A percentile compares a stretch with the other conserved stretches of the same genome.
Evolutionary conservation across 2,329 filamentous ascomycete genomes (phyloP).

Genomic region (Lachnellula subtilissima): DNA sequence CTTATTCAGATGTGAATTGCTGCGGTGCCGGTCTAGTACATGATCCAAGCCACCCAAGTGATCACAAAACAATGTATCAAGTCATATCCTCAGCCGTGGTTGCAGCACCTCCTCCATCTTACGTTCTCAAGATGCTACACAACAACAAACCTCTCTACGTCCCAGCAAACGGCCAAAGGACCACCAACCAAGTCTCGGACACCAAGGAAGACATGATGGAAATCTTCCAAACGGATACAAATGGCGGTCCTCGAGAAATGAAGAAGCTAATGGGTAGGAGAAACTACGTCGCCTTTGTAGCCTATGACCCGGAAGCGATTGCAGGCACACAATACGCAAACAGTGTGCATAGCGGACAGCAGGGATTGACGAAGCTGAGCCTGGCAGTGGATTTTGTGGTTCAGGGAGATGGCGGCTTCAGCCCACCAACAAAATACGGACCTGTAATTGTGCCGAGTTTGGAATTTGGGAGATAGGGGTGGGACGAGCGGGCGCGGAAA

Average conservation of each 20-base stretch:
- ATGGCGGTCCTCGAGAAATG: conserved; percentile 74
- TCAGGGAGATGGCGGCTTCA: conserved; percentile 80
- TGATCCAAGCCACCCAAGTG: conserved; percentile 82
- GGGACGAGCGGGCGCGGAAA: neutral
- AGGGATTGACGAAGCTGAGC: conserved; percentile 64
- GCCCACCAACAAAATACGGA: conserved; percentile 86
- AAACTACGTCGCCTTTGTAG: conserved; percentile 91
- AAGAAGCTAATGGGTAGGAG: conserved; percentile 89
- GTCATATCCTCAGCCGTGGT: conserved; percentile 91
- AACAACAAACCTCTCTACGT: conserved; percentile 90
- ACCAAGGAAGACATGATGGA: conserved; percentile 99
- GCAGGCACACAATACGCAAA: conserved; percentile 26
- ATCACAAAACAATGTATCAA: conserved; percentile 99
- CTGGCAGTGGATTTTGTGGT: conserved; percentile 96
- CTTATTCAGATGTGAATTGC: conserved; percentile 66
- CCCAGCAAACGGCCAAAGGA: conserved; percentile 79
- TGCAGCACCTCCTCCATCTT: conserved; percentile 76
- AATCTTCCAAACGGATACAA: conserved; percentile 93
- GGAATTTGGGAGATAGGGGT: conserved; percentile 60
- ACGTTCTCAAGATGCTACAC: conserved; percentile 92
- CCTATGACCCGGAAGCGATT: conserved; percentile 77
- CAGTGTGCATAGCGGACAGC: conserved; percentile 33
- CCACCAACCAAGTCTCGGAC: conserved; percentile 71
- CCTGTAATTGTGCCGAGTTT: conserved; percentile 90
- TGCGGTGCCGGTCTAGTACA: conserved; percentile 91